Evolutionary conservation across 768 basidiomycete genomes (phyloP).

Genomic region (Leucocoprinus birnbaumii): DNA sequence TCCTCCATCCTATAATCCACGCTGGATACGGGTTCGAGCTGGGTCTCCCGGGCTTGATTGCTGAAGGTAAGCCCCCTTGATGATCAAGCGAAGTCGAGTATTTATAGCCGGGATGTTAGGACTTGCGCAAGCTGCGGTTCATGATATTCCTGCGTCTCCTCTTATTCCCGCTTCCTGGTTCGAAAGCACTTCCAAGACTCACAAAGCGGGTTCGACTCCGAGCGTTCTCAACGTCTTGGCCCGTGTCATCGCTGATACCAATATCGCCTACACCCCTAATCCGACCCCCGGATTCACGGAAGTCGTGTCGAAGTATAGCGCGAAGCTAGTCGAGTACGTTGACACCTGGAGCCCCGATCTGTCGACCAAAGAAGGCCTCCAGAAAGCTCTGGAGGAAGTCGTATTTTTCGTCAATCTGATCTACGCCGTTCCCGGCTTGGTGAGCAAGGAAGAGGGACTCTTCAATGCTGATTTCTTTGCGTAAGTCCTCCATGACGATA

Average conservation of each 20-base stretch:
- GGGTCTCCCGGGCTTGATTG: conserved; percentile 49
- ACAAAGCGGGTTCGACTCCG: not conserved
- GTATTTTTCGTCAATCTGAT: conserved; percentile 51
- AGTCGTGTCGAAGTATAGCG: conserved; percentile 32
- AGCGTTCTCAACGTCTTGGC: conserved; percentile 5
- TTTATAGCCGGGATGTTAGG: conserved; percentile 32
- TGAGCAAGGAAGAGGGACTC: conserved; percentile 22
- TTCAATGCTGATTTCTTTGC: conserved; percentile 60
- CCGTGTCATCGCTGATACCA: conserved; percentile 9
- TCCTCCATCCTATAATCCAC: conserved; percentile 68
- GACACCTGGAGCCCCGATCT: conserved; percentile 33
- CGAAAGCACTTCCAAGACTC: not conserved
- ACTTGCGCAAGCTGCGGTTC: conserved; percentile 54
- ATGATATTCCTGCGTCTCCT: conserved; percentile 22
- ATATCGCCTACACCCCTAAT: not conserved
- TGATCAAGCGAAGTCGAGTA: not conserved
- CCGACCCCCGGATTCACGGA: conserved; percentile 18
- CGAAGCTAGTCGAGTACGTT: conserved; percentile 38
- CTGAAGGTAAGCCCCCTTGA: conserved; percentile 57
- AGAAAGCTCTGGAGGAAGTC: conserved; percentile 60
- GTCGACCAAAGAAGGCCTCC: conserved; percentile 24
- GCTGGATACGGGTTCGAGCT: conserved; percentile 63
- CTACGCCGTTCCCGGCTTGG: conserved; percentile 57
- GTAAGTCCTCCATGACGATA: conserved; percentile 32
- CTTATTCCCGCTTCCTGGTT: conserved; percentile 26